Conservation (phyloP, 805 yeast species). For the Saccharomycopsis olivae region DNA sequence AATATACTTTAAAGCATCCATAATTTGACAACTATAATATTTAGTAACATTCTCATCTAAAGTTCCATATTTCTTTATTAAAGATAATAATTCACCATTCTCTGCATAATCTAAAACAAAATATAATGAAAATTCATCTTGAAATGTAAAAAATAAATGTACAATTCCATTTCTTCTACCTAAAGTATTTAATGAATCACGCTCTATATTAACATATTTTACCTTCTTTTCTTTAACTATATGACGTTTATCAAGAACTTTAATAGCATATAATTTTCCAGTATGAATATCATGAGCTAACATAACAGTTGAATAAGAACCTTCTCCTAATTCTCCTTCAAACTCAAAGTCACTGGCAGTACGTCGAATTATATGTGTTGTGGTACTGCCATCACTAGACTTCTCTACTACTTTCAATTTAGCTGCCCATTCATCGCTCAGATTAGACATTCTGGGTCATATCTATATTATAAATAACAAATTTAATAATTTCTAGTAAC, state of each 20-base stretch:
- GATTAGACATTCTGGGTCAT: conserved; percentile 8
- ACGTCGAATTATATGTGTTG: conserved; percentile 9
- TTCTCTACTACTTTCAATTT: conserved; percentile 14
- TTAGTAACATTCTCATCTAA: conserved; percentile 57
- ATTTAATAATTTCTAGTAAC: no score
- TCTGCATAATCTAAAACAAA: conserved; percentile 73
- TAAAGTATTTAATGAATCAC: conserved; percentile 64
- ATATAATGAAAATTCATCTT: conserved; percentile 62
- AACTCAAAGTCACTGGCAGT: conserved; percentile 58
- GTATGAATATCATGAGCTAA: conserved; percentile 76
- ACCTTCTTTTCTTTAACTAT: conserved; percentile 75
- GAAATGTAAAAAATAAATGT: conserved; percentile 67
- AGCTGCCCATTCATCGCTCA: conserved; percentile 17
- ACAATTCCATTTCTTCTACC: conserved; percentile 52
- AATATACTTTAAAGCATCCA: conserved; percentile 64
- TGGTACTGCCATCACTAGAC: conserved; percentile 2
- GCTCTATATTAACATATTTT: conserved; percentile 75
- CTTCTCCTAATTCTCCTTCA: conserved; percentile 86
- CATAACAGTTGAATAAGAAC: conserved; percentile 89
- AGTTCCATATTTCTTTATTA: conserved; percentile 61
- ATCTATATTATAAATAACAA: no score
- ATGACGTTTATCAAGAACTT: conserved; percentile 65
- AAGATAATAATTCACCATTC: conserved; percentile 61
- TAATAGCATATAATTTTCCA: conserved; percentile 67
- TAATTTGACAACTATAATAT: conserved; percentile 62